Evolutionary conservation across 2,329 filamentous ascomycete species (phyloP).

Genomic region (Aspergillus jensenii): DNA sequence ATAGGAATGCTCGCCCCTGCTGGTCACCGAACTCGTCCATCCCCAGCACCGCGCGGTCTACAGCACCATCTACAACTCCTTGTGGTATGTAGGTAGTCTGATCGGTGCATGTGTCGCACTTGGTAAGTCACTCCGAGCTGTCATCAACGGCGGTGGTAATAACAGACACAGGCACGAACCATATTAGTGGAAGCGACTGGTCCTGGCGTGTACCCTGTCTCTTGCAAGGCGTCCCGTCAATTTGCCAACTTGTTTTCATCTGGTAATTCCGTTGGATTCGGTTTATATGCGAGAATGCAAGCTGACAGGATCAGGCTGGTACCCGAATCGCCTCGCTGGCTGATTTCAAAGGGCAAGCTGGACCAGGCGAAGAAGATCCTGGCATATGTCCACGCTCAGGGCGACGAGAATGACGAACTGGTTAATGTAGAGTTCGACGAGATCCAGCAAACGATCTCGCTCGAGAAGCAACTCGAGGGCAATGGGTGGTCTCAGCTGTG

Average conservation of each 20-base stretch:
- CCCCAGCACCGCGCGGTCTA: slow-evolving; percentile 30
- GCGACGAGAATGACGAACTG: slow-evolving; percentile 36
- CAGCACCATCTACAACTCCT: slow-evolving; percentile 24
- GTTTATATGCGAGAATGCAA: not conserved
- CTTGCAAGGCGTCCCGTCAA: slow-evolving; percentile 62
- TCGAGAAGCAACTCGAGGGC: slow-evolving; percentile 49
- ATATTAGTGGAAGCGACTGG: slow-evolving; percentile 39
- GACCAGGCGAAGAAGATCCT: slow-evolving; percentile 30
- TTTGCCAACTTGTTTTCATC: slow-evolving; percentile 54
- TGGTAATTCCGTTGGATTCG: slow-evolving; percentile 39
- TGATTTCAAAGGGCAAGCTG: slow-evolving; percentile 30
- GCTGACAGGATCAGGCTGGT: slow-evolving; percentile 36
- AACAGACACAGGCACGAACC: slow-evolving; percentile 33
- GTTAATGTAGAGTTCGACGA: slow-evolving; percentile 30
- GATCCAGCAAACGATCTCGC: slow-evolving; percentile 45
- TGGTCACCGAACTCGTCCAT: slow-evolving; percentile 30
- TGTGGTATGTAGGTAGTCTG: slow-evolving; percentile 10
- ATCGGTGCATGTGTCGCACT: not conserved
- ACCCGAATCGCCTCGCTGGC: slow-evolving; percentile 63
- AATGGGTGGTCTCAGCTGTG: slow-evolving; percentile 43
- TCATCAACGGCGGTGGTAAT: not conserved
- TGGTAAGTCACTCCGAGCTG: not conserved
- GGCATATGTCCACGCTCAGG: slow-evolving; percentile 42
- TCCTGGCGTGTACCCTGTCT: slow-evolving; percentile 47
- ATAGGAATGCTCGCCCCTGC: slow-evolving; percentile 24